Evolutionary conservation across 2,329 filamentous ascomycete species (phyloP).

Genomic region (Cladorrhinum sp.): DNA sequence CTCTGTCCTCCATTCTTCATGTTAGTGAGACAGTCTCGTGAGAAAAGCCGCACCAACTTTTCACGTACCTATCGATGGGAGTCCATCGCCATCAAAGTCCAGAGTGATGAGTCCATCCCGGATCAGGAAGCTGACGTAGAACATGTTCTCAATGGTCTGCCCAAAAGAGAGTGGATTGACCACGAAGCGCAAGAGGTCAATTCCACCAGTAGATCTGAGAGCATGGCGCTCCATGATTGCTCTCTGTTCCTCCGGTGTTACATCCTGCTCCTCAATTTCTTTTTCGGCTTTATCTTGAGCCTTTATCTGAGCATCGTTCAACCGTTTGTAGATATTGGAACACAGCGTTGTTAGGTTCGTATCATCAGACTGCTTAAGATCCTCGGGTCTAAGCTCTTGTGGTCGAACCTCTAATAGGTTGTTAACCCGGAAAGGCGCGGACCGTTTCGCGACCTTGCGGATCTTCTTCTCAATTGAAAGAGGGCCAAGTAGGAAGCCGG

Average conservation of each 20-base stretch:
- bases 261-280: conserved; percentile 27
- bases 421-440: conserved; percentile 66
- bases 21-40: conserved; percentile 30
- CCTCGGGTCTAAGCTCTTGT: conserved; percentile 70
- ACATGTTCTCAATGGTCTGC: conserved; percentile 94
- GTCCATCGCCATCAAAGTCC: conserved; percentile 66
- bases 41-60: conserved; percentile 27
- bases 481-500: conserved; percentile 83
- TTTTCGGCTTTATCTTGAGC: conserved; percentile 46
- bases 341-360: conserved; percentile 78
- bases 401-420: conserved; percentile 70
- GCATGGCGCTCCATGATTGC: conserved; percentile 63
- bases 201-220: conserved; percentile 65
- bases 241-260: conserved; percentile 44
- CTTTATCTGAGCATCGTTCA: conserved; percentile 49
- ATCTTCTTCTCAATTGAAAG: conserved; percentile 83
- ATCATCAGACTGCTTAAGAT: conserved; percentile 72
- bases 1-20: conserved; percentile 33
- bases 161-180: conserved; percentile 88
- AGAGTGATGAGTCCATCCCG: conserved; percentile 78
- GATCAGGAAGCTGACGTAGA: conserved; percentile 93
- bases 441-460: conserved; percentile 67
- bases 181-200: conserved; percentile 81
- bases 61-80: conserved; percentile 75
- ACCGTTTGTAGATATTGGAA: conserved; percentile 64